Percentiles rank a stretch among this genome's conserved stretches.
These are phyloP conservation scores for Dipteronia dyeriana DNA, from an alignment of 345 rosid genomes.

Conservation along the genomic window DNA sequence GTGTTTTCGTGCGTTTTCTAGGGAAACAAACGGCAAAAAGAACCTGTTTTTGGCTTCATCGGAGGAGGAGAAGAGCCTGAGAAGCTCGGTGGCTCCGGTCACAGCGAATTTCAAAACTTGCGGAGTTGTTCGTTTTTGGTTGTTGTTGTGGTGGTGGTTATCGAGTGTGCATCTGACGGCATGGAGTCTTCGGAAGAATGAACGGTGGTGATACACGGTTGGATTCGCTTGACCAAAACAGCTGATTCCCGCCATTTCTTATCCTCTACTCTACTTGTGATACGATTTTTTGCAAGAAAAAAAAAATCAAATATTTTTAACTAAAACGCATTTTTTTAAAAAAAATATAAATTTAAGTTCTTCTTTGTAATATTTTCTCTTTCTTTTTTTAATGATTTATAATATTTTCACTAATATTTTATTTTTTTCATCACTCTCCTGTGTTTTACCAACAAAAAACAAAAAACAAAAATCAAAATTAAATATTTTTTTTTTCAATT, in stretches of 20 bases:
- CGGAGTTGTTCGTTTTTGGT: constrained; percentile 38
- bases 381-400: too few relatives aligned
- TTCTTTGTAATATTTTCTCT: too few relatives aligned
- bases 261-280: background rate
- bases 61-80: constrained; percentile 53
- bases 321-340: too few relatives aligned
- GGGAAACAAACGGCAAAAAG: constrained; percentile 21
- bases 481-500: too few relatives aligned
- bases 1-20: constrained; percentile 3
- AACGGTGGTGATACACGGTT: constrained; percentile 6
- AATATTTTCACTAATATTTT: too few relatives aligned
- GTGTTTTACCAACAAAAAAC: too few relatives aligned
- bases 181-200: constrained; percentile 34
- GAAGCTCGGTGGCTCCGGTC: constrained; percentile 74
- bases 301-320: too few relatives aligned
- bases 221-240: constrained; percentile 15
- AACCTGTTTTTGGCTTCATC: constrained; percentile 32
- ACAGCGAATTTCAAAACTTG: constrained; percentile 58
- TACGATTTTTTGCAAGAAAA: too few relatives aligned
- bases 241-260: constrained; percentile 44
- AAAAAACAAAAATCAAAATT: too few relatives aligned
- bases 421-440: too few relatives aligned
- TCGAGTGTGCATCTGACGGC: constrained; percentile 42
- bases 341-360: too few relatives aligned
- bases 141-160: background rate